phyloP scores from a whole-genome alignment of 176 grass and related monocot genomes.

The Hordeum marinum region DNA sequence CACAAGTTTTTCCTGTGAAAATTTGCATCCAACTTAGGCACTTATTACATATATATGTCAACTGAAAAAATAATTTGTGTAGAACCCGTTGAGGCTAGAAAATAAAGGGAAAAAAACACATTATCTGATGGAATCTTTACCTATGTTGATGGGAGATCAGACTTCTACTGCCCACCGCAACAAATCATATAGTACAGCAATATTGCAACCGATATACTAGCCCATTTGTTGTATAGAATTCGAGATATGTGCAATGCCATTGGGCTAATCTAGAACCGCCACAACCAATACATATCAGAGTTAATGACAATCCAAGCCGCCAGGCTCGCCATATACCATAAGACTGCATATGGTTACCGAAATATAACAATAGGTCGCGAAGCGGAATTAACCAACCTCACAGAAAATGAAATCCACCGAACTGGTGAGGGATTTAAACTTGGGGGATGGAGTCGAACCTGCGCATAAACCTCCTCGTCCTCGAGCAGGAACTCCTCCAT shows the following conservation, averaged over 20 bases:
- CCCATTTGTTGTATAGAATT: neutral
- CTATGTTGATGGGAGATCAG: neutral
- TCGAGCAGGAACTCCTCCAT: slow-evolving; percentile 54
- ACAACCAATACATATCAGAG: neutral
- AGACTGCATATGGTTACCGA: neutral
- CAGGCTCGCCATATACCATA: too few relatives aligned
- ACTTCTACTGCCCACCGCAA: neutral
- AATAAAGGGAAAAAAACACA: neutral
- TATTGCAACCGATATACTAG: neutral
- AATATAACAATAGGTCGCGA: neutral
- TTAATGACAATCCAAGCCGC: neutral
- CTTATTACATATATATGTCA: neutral
- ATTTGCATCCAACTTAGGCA: neutral
- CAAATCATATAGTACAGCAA: neutral
- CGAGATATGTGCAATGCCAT: neutral
- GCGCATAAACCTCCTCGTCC: slow-evolving; percentile 44
- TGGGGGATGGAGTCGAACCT: slow-evolving; percentile 18
- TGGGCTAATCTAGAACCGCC: neutral
- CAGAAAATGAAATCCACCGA: neutral
- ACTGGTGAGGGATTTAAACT: neutral
- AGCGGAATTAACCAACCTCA: neutral
- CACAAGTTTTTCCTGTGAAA: neutral
- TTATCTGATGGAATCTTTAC: neutral
- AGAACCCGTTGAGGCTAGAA: neutral
- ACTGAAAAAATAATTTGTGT: neutral